Evolutionary conservation across 306 rosid species (phyloP).

Genomic region (Adenanthera pavonina): DNA sequence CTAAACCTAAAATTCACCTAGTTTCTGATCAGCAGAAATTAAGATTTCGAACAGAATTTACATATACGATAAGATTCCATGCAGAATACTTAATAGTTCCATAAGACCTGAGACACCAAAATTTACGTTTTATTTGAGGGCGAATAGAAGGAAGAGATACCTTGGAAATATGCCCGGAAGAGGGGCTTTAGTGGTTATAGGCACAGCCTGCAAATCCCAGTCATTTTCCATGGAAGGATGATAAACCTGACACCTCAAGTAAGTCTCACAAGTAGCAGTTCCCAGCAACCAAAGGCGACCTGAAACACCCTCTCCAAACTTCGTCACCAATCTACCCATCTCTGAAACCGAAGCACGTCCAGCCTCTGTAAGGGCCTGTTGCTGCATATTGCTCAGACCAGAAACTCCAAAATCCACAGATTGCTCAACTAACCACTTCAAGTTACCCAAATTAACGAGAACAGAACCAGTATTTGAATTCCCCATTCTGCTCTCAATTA

Average conservation of each 20-base stretch:
- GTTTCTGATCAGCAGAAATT: slow-evolving; percentile 11
- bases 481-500: slow-evolving; percentile 60
- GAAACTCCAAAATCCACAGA: slow-evolving; percentile 52
- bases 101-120: background rate
- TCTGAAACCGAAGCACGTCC: slow-evolving; percentile 80
- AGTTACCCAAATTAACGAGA: slow-evolving; percentile 82
- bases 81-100: slow-evolving; percentile 17
- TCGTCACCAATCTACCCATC: slow-evolving; percentile 70
- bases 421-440: slow-evolving; percentile 95
- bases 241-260: slow-evolving; percentile 97
- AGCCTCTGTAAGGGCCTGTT: slow-evolving; percentile 65
- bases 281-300: slow-evolving; percentile 86
- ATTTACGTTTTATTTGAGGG: background rate
- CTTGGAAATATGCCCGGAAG: slow-evolving; percentile 74
- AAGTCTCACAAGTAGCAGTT: slow-evolving; percentile 97
- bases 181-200: slow-evolving; percentile 72
- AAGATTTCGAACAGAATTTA: slow-evolving; percentile 33
- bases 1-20: slow-evolving; percentile 18
- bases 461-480: slow-evolving; percentile 48
- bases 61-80: slow-evolving; percentile 35
- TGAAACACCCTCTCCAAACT: slow-evolving; percentile 59
- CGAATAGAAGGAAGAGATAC: slow-evolving; percentile 42
- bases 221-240: slow-evolving; percentile 97
- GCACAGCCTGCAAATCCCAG: slow-evolving; percentile 98
- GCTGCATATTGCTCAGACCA: slow-evolving; percentile 59